Evolutionary conservation across 2,329 filamentous ascomycete species (phyloP).

Genomic region (Alternaria sp.): DNA sequence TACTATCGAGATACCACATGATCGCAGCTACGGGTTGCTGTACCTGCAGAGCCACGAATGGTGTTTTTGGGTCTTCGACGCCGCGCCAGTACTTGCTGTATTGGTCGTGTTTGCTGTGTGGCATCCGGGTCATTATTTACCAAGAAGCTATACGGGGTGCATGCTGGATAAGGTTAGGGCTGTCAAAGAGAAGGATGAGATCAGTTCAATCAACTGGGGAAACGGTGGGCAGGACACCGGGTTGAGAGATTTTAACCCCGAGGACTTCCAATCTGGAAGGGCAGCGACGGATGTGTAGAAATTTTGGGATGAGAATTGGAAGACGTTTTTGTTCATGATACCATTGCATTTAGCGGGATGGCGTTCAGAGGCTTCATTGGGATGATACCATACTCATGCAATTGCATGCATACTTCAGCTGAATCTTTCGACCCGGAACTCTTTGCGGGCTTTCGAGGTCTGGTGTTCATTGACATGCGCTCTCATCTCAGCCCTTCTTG

Average conservation of each 20-base stretch:
- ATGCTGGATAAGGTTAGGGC: conserved; percentile 42
- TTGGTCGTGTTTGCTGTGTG: conserved; percentile 61
- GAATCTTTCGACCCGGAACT: background rate
- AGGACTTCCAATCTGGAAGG: conserved; percentile 32
- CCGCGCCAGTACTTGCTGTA: conserved; percentile 59
- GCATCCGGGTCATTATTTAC: conserved; percentile 55
- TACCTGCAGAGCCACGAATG: conserved; percentile 63
- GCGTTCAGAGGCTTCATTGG: conserved; percentile 18
- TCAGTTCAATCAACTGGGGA: conserved; percentile 28
- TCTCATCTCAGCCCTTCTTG: background rate
- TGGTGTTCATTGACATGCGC: background rate
- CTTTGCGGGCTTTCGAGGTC: background rate
- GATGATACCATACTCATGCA: conserved; percentile 22
- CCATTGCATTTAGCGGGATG: conserved; percentile 28
- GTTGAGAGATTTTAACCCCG: conserved; percentile 34
- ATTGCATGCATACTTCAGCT: background rate
- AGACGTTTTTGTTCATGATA: conserved; percentile 19
- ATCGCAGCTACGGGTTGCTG: conserved; percentile 54
- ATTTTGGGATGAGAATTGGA: background rate
- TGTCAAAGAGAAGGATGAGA: conserved; percentile 47
- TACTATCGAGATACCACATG: conserved; percentile 63
- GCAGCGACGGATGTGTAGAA: conserved; percentile 15
- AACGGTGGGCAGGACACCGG: conserved; percentile 16
- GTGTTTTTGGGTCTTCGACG: conserved; percentile 63
- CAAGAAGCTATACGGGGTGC: conserved; percentile 42